Evolutionary conservation across 305 asterid species (phyloP).

Genomic region (Fraxinus albicans): DNA sequence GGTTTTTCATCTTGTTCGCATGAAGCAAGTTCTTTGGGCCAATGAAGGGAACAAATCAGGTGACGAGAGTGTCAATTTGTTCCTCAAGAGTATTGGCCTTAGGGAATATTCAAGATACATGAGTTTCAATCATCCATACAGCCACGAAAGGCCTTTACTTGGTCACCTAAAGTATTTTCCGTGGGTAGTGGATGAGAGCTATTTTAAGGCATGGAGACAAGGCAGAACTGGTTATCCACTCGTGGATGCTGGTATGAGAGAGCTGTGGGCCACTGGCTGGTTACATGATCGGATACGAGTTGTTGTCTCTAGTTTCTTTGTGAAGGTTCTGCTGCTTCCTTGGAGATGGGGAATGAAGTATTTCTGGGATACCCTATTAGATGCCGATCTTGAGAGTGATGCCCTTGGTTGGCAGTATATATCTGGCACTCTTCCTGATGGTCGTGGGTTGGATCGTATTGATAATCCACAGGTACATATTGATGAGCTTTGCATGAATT

Average conservation of each 20-base stretch:
- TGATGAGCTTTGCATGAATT: background rate
- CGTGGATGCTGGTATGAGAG: slow-evolving; percentile 98
- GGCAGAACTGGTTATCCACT: slow-evolving; percentile 94
- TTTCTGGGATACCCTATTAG: slow-evolving; percentile 91
- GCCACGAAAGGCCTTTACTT: slow-evolving; percentile 88
- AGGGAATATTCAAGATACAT: slow-evolving; percentile 88
- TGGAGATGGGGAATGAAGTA: slow-evolving; percentile 99
- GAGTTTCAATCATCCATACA: slow-evolving; percentile 89
- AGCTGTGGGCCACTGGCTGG: slow-evolving; percentile 98
- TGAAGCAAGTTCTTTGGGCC: slow-evolving; percentile 83
- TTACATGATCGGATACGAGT: slow-evolving; percentile 87
- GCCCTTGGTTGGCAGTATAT: slow-evolving; percentile 98
- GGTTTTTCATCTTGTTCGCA: slow-evolving; percentile 80
- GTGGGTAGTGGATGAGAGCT: slow-evolving; percentile 82
- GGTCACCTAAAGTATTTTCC: slow-evolving; percentile 78
- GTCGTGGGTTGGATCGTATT: slow-evolving; percentile 79
- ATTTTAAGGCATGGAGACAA: slow-evolving; percentile 92
- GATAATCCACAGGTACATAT: slow-evolving; percentile 82
- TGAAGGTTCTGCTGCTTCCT: slow-evolving; percentile 88
- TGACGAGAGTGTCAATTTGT: slow-evolving; percentile 84
- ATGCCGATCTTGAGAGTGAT: slow-evolving; percentile 94
- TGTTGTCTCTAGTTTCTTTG: slow-evolving; percentile 91
- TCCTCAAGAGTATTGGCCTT: slow-evolving; percentile 88
- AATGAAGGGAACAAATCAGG: slow-evolving; percentile 86
- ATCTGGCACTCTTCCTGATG: slow-evolving; percentile 82